Base-by-base conservation (phyloP, 306 rosid species). In the Cicer chorassanicum region DNA sequence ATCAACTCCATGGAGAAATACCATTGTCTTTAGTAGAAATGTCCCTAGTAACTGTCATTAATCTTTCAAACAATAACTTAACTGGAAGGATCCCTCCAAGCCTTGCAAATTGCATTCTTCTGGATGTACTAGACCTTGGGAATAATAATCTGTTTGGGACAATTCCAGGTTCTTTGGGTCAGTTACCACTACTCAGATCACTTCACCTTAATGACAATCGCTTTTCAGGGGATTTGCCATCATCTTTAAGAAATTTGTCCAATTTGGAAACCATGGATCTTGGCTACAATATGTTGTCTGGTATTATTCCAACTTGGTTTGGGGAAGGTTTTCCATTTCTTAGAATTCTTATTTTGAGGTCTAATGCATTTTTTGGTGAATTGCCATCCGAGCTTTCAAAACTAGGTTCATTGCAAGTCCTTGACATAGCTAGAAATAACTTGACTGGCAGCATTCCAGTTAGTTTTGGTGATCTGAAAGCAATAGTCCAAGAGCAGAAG, bases 21-120 rank as follows among this genome's bases (percentile, higher is more conserved):
- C 89, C 87, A n/a, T 19, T 70, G 0, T 78, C 73, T 21, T 7
- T 81, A 2, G 88, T 83, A 12, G 43, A 65, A 10, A 72, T 76
- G 69, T 3, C 8, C 0, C 1, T 0, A 1, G 79, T 70, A 36
- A 4, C 1, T 15, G 84, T 65, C 76, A 60, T 85, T 61, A 79
- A 85, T 77, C 82, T 85, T 18, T 83, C 87, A 15, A 65, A 55
- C 19, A 87, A 82, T 73, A 85, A 44, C 16, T 78, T 87, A 64
- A 63, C 42, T 0, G 87, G 91, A 55, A 76, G 15, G 14, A 73
- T 81, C 78, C 83, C 85, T 24, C 51, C 78, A 46, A 78, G 70
- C 68, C 19, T 88, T 18, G 83, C 70, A 49, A 83, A 83, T 16
- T 88, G 78, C 68, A 64, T 75, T 15, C 1, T 1, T 2, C 19